phyloP scores from a whole-genome alignment of 768 basidiomycete species.

The Lactarius quietus region DNA sequence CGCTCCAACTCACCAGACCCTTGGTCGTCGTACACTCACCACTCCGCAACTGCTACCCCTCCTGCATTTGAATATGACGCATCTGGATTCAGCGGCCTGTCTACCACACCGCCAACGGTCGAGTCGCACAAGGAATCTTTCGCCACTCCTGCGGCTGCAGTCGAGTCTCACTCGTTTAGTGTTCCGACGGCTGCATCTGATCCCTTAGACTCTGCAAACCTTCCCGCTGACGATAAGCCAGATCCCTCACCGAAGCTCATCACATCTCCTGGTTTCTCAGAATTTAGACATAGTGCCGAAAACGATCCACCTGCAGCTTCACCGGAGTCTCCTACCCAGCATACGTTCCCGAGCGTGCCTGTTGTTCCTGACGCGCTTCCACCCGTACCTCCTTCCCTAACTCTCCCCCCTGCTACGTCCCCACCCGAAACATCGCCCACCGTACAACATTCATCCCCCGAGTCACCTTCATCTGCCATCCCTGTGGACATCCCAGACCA shows the following conservation, averaged over 20 bases:
- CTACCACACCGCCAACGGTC: conserved; percentile 9
- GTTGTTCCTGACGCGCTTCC: not conserved
- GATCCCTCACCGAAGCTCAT: conserved; percentile 21
- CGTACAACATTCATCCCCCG: conserved; percentile 7
- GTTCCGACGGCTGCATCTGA: conserved; percentile 27
- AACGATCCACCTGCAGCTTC: conserved; percentile 5
- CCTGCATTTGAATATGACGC: conserved; percentile 23
- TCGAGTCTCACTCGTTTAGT: conserved; percentile 2
- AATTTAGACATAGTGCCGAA: conserved; percentile 50
- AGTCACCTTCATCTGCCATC: conserved; percentile 15
- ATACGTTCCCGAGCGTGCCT: conserved; percentile 21
- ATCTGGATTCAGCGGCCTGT: conserved; percentile 15
- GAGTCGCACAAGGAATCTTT: not conserved
- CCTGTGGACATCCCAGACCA: conserved; percentile 5
- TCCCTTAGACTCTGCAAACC: conserved; percentile 43
- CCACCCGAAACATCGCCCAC: not conserved
- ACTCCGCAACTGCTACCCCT: not conserved
- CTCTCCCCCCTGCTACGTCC: conserved; percentile 26
- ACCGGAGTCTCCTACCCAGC: conserved; percentile 30
- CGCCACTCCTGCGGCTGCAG: not conserved
- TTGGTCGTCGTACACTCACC: conserved; percentile 26
- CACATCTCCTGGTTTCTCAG: conserved; percentile 36
- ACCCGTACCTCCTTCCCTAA: conserved; percentile 27
- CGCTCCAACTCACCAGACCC: conserved; percentile 31
- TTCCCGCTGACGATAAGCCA: conserved; percentile 25